These are phyloP conservation scores for Hibiscus tridactylites DNA, from an alignment of 345 rosid genomes.

Conservation along the genomic window DNA sequence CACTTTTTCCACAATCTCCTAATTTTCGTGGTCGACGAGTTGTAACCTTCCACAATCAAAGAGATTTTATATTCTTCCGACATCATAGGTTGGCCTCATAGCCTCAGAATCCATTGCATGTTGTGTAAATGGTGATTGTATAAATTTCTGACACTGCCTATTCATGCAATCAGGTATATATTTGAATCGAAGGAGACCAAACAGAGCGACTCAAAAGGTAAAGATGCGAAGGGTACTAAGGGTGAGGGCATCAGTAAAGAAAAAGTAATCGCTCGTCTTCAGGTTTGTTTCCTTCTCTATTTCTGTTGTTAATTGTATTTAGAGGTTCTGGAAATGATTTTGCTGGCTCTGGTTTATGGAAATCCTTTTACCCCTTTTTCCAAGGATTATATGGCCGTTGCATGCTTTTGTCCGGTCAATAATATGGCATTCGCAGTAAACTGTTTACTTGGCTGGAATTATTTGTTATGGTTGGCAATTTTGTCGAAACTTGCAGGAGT, in stretches of 20 bases:
- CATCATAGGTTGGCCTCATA: slow-evolving; percentile 65
- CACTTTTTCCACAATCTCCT: slow-evolving; percentile 82
- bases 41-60: slow-evolving; percentile 92
- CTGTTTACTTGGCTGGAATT: neutral
- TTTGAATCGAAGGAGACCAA: slow-evolving; percentile 69
- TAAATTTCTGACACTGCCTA: slow-evolving; percentile 1
- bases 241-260: slow-evolving; percentile 28
- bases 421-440: neutral
- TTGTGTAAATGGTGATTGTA: neutral
- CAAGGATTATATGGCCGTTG: neutral
- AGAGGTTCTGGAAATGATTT: neutral
- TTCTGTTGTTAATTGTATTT: slow-evolving; percentile 1
- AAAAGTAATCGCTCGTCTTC: slow-evolving; percentile 72
- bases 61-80: slow-evolving; percentile 87
- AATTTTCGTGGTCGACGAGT: slow-evolving; percentile 83
- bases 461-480: neutral
- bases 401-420: neutral
- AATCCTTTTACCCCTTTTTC: neutral
- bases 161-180: slow-evolving; percentile 45
- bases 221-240: slow-evolving; percentile 38
- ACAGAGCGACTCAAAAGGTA: slow-evolving; percentile 34
- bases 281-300: slow-evolving; percentile 33
- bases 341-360: neutral
- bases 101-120: neutral
- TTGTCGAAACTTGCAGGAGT: slow-evolving; percentile 41